Evolutionary conservation across 176 grass and related monocot genomes (phyloP).

Genomic region (Bonia amplexicaulis): DNA sequence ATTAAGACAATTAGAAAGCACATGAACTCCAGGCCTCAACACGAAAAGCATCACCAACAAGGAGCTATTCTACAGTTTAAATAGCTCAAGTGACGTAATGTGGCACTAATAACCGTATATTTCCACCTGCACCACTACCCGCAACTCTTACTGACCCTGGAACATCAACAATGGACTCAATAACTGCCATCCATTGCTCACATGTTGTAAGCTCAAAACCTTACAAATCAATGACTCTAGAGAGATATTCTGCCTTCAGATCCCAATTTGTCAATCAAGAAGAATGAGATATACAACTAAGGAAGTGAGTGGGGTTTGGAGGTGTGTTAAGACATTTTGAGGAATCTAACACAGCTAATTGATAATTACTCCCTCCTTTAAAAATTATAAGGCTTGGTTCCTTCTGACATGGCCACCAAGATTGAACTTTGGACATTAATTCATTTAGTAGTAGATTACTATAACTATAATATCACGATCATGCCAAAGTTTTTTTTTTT

Average conservation of each 20-base stretch:
- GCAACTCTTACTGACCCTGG: background rate
- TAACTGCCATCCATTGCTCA: background rate
- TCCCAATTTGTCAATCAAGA: background rate
- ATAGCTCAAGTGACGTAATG: background rate
- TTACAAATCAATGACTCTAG: background rate
- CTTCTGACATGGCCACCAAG: background rate
- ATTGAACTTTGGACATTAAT: background rate
- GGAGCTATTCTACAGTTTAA: slow-evolving; percentile 8
- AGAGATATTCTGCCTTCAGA: background rate
- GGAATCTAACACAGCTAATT: background rate
- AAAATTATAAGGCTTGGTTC: background rate
- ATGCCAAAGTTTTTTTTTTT: background rate
- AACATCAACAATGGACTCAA: background rate
- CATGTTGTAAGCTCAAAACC: background rate
- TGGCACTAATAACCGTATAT: background rate
- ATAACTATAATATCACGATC: background rate
- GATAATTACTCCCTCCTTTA: background rate
- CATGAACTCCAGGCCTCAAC: background rate
- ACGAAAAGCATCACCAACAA: background rate
- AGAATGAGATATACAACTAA: background rate
- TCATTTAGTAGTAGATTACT: background rate
- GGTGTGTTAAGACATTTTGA: background rate
- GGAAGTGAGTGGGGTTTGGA: background rate
- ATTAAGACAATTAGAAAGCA: background rate
- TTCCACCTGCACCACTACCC: background rate